Evolutionary conservation across 2,329 filamentous ascomycete genomes (phyloP), one percentile per base, ranked within the genome.

Genomic region (Fusarium nematophilum): DNA sequence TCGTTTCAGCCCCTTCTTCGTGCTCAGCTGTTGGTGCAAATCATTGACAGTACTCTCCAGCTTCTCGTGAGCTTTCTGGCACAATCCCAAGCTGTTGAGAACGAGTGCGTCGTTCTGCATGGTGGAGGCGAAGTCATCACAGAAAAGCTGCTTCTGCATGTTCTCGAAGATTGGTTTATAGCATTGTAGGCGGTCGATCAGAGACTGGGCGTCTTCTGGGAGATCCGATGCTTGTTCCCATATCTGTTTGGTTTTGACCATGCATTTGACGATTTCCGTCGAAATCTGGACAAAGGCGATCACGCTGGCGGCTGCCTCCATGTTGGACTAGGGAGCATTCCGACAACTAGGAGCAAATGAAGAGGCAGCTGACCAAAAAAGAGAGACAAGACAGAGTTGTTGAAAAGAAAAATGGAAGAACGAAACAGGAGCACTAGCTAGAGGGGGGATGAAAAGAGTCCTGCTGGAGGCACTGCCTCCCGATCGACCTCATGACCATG

Each of bases 211-310:
- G 33, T 68, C 62, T 1, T 62, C 44, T 0, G 71, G 67, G 17
- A 72, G 40, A 2, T 68, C 55, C 21, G 66, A 29, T 25, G 72
- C 30, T 23, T 71, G 49, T 1, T 70, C 54, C 65, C 69, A 72
- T 43, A 72, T 9, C 18, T 53, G 26, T 7, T 64, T 62, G 14
- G 56, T 45, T 15, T 66, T 67, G 36, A 67, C 15, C 2, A 66
- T 56, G 25, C 57, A 57, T 29, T 62, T 66, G 6, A 47, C 64
- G 23, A 71, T 65, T 6, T 61, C 50, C 3, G 53, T 18, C 15
- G 67, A 45, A 3, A 67, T 33, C 31, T 71, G 62, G 23, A 68
- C 48, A 17, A 73, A 60, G 26, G 70, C 70, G 15, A 72, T 44
- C 15, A 59, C 45, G 27, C 61, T 62, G 13, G 67, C 60, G 7